Percentiles rank a stretch among this genome's conserved stretches.
Conservation (phyloP, 441 rosid genomes). For the Gossypium davidsonii region DNA sequence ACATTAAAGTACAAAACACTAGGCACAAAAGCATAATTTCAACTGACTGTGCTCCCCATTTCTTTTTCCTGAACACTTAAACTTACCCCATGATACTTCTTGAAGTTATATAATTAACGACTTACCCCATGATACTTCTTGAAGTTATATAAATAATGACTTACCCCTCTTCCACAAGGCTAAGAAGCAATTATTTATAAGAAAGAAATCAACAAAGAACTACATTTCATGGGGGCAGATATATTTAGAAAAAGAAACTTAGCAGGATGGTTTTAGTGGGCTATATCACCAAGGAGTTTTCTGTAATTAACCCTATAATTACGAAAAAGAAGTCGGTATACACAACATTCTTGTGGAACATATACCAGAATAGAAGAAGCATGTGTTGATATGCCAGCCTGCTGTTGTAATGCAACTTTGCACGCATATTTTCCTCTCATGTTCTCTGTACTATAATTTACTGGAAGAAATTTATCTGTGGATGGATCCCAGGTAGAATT, state of each 20-base stretch:
- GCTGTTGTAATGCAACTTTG: slow-evolving; percentile 47
- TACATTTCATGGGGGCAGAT: neutral
- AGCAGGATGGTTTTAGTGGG: neutral
- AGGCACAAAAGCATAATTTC: neutral
- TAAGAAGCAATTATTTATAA: neutral
- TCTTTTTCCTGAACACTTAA: neutral
- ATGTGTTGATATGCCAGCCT: slow-evolving; percentile 34
- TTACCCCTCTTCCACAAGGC: neutral
- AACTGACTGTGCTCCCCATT: neutral
- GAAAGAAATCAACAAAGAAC: neutral
- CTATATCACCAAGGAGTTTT: neutral
- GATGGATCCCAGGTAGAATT: slow-evolving; percentile 64
- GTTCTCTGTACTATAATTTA: slow-evolving; percentile 47
- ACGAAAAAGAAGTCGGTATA: neutral
- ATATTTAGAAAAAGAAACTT: neutral
- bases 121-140: neutral
- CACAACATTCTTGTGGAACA: slow-evolving; percentile 2
- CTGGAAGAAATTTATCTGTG: slow-evolving; percentile 51
- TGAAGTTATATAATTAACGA: neutral
- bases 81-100: neutral
- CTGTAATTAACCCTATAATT: neutral
- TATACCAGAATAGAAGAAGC: slow-evolving; percentile 47
- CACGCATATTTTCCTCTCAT: slow-evolving; percentile 55
- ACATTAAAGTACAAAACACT: neutral
- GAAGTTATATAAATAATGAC: neutral